Evolutionary conservation across 331 rosid species (phyloP).

Genomic region (Arachis monticola): DNA sequence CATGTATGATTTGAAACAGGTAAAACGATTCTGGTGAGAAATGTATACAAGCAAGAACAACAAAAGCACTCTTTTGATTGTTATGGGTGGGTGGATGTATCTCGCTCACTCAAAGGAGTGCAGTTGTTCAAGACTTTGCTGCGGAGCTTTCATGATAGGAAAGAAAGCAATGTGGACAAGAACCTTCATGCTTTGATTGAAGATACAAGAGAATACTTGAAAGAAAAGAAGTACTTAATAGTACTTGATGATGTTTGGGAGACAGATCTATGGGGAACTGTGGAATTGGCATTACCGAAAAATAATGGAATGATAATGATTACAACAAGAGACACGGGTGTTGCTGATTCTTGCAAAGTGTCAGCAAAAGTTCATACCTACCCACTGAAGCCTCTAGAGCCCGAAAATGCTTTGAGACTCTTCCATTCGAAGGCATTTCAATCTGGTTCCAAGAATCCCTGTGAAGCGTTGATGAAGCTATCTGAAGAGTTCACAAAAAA

Average conservation of each 20-base stretch:
- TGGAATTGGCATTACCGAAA: slow-evolving; percentile 19
- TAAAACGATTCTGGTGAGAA: slow-evolving; percentile 20
- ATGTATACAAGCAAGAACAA: background rate
- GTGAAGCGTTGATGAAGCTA: slow-evolving; percentile 9
- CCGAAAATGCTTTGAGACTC: slow-evolving; percentile 5
- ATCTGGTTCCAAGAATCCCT: background rate
- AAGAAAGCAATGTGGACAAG: background rate
- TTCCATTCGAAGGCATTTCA: slow-evolving; percentile 31
- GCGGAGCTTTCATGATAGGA: background rate
- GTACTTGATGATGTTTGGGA: slow-evolving; percentile 43
- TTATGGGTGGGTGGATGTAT: slow-evolving; percentile 24
- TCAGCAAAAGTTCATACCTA: background rate
- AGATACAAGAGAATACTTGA: slow-evolving; percentile 18
- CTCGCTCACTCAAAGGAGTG: background rate
- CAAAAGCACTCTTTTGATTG: background rate
- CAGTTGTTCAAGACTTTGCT: slow-evolving; percentile 14
- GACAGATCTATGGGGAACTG: slow-evolving; percentile 2
- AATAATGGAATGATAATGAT: slow-evolving; percentile 25
- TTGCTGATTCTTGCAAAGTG: slow-evolving; percentile 1
- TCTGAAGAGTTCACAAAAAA: slow-evolving; percentile 24
- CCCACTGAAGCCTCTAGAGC: slow-evolving; percentile 10
- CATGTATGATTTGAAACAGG: background rate
- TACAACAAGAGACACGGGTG: background rate
- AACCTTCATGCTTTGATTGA: background rate
- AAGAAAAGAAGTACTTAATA: slow-evolving; percentile 12